These are phyloP conservation scores for Spizellomyces punctatus DNA, from an alignment of 192 early-diverging fungal species.

Conservation along the genomic window DNA sequence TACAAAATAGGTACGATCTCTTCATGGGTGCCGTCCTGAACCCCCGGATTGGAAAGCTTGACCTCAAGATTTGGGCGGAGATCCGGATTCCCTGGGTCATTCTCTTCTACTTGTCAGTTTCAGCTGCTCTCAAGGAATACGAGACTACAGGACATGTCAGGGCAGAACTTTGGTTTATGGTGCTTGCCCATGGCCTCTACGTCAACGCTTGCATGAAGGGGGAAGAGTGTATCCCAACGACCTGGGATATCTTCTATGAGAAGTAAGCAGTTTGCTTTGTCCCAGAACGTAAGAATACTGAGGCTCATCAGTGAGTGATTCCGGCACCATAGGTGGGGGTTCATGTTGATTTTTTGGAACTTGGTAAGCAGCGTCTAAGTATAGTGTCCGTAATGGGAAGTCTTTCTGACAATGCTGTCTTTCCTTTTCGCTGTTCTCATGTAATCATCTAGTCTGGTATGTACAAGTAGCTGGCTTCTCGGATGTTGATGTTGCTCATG, in stretches of 20 bases:
- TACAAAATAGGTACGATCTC: constrained; percentile 78
- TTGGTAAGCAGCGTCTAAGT: constrained; percentile 16
- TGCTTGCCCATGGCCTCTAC: constrained; percentile 75
- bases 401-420: too few relatives aligned
- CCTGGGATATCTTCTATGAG: constrained; percentile 92
- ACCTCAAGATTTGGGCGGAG: constrained; percentile 89
- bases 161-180: constrained; percentile 71
- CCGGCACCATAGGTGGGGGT: constrained; percentile 59
- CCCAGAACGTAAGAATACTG: too few relatives aligned
- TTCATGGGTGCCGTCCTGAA: constrained; percentile 93
- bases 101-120: constrained; percentile 65
- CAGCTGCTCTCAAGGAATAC: constrained; percentile 76
- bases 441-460: neutral
- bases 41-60: constrained; percentile 74
- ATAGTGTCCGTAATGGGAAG: too few relatives aligned
- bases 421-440: neutral
- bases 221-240: constrained; percentile 80
- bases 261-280: constrained; percentile 38
- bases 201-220: constrained; percentile 80
- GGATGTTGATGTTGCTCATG: neutral
- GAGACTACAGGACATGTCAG: constrained; percentile 62
- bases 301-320: too few relatives aligned
- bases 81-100: constrained; percentile 86
- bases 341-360: constrained; percentile 50
- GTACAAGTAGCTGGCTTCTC: neutral